Percentiles rank a stretch among this genome's conserved stretches.
phyloP scores from a whole-genome alignment of 441 rosid species.

The Corymbia calophylla region DNA sequence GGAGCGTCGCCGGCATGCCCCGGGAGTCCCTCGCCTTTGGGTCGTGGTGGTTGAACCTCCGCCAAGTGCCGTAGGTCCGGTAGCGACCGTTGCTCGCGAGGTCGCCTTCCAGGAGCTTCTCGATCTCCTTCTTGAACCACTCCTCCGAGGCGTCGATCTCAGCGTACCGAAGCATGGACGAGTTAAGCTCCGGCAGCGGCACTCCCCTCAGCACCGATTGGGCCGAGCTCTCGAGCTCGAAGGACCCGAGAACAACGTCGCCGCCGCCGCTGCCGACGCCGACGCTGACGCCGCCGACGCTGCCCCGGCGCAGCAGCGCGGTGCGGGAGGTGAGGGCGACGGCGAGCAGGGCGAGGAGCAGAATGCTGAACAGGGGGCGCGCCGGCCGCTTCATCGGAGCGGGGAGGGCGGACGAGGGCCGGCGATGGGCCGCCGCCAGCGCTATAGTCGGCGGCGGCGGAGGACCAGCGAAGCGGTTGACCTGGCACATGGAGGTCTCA shows the following conservation, averaged over 20 bases:
- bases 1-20: constrained; percentile 28
- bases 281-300: constrained; percentile 23
- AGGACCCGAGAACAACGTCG: constrained; percentile 6
- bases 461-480: background rate
- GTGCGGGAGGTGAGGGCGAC: constrained; percentile 48
- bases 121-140: constrained; percentile 46
- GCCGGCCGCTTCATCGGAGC: constrained; percentile 66
- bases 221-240: constrained; percentile 21
- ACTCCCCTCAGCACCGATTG: background rate
- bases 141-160: constrained; percentile 52
- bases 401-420: background rate
- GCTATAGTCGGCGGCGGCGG: constrained; percentile 12
- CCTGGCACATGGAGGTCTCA: background rate
- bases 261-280: background rate
- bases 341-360: constrained; percentile 49
- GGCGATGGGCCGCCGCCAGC: constrained; percentile 9
- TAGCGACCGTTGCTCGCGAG: constrained; percentile 27
- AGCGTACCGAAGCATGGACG: constrained; percentile 62
- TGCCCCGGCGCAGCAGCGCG: constrained; percentile 27
- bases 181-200: constrained; percentile 34
- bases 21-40: constrained; percentile 13
- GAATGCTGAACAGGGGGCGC: constrained; percentile 53
- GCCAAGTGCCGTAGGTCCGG: constrained; percentile 29
- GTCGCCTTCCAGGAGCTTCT: constrained; percentile 53
- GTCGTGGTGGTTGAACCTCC: constrained; percentile 34